These are phyloP conservation scores for Venturia carpophila DNA, from an alignment of 2,329 filamentous ascomycete genomes.

Conservation along the genomic window DNA sequence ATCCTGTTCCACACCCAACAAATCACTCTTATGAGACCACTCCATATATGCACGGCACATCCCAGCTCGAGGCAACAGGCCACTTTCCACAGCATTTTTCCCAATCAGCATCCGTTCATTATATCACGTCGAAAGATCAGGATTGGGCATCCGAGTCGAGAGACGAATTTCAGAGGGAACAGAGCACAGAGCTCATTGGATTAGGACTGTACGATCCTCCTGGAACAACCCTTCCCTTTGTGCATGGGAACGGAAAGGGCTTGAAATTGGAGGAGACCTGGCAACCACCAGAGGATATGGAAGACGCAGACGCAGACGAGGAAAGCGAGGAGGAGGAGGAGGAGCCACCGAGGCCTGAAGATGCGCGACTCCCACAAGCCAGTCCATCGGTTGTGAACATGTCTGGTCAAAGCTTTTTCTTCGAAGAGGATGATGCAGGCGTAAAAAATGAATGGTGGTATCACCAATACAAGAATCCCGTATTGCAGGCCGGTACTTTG, in stretches of 20 bases:
- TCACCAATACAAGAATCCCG: constrained; percentile 31
- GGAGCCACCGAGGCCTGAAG: constrained; percentile 22
- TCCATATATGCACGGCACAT: not conserved
- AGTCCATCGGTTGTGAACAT: constrained; percentile 27
- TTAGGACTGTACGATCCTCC: constrained; percentile 75
- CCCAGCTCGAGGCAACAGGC: not conserved
- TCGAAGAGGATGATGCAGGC: constrained; percentile 31
- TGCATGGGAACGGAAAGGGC: constrained; percentile 54
- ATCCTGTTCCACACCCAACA: not conserved
- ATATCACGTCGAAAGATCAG: not conserved
- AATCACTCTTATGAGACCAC: not conserved
- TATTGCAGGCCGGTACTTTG: not conserved
- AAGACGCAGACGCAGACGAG: constrained; percentile 40
- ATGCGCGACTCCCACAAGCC: constrained; percentile 21
- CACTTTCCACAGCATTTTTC: not conserved
- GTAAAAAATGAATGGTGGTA: constrained; percentile 36
- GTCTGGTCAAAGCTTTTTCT: constrained; percentile 36
- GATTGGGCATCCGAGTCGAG: not conserved
- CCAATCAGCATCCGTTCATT: not conserved
- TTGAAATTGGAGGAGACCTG: constrained; percentile 75
- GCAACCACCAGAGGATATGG: constrained; percentile 51
- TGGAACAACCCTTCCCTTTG: constrained; percentile 42
- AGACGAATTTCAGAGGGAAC: not conserved
- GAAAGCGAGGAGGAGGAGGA: constrained; percentile 45
- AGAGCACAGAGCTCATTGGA: constrained; percentile 56